Percentiles rank a stretch among this genome's conserved stretches.
phyloP scores from a whole-genome alignment of 1,139 yeast species.

The Debaryomyces udenii region DNA sequence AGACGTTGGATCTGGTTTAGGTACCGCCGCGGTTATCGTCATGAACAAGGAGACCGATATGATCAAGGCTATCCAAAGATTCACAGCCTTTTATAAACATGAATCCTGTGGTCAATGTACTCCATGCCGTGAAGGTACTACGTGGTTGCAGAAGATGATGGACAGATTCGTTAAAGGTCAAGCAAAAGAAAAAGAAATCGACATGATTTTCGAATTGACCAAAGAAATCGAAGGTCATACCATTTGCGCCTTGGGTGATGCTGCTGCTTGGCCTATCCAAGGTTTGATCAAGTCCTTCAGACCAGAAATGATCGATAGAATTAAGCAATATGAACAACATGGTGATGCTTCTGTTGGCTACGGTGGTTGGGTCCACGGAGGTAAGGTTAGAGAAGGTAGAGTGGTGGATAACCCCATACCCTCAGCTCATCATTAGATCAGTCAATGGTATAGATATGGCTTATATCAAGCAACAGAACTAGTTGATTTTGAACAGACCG shows the following conservation, averaged over 20 bases:
- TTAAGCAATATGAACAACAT: conserved; percentile 48
- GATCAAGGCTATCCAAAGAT: conserved; percentile 81
- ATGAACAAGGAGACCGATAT: conserved; percentile 85
- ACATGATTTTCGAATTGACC: conserved; percentile 77
- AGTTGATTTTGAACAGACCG: no score
- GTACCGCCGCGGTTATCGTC: conserved; percentile 91
- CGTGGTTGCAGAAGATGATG: conserved; percentile 84
- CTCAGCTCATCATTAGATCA: conserved; percentile 38
- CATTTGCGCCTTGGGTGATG: conserved; percentile 89
- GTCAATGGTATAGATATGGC: no score
- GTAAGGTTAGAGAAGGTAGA: conserved; percentile 64
- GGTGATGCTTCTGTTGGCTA: conserved; percentile 47
- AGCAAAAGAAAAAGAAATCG: conserved; percentile 78
- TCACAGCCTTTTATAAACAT: conserved; percentile 80
- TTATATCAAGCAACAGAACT: no score
- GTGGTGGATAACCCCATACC: conserved; percentile 66
- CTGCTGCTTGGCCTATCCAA: conserved; percentile 92
- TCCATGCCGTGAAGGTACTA: conserved; percentile 93
- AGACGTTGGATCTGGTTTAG: conserved; percentile 84
- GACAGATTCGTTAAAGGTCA: conserved; percentile 77
- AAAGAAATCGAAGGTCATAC: conserved; percentile 90
- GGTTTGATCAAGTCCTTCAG: conserved; percentile 82
- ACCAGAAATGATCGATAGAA: conserved; percentile 77
- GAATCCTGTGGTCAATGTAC: conserved; percentile 95
- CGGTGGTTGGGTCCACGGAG: conserved; percentile 80